These are phyloP conservation scores for Suillus decipiens DNA, from an alignment of 768 basidiomycete genomes.

Conservation along the genomic window DNA sequence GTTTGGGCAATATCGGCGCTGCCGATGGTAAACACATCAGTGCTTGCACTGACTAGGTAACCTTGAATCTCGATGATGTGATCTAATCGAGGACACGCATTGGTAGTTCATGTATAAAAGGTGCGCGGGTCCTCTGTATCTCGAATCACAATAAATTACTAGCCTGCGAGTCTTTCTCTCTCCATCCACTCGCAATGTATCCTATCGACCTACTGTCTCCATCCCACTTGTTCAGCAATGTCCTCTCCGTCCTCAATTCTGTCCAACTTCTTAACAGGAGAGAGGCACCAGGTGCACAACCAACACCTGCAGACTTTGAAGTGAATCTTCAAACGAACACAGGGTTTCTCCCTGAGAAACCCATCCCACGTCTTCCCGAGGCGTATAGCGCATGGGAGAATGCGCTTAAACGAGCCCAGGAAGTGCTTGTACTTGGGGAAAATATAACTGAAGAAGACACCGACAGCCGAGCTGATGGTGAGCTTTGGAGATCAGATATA, in stretches of 20 bases:
- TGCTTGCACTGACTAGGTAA: constrained; percentile 34
- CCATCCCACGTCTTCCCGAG: constrained; percentile 55
- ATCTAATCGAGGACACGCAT: constrained; percentile 29
- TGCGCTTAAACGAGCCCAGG: constrained; percentile 56
- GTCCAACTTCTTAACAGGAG: constrained; percentile 37
- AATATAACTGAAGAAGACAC: constrained; percentile 51
- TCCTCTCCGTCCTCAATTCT: constrained; percentile 48
- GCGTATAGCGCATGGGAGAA: constrained; percentile 72
- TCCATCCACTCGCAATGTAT: constrained; percentile 24
- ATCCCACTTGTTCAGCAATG: constrained; percentile 49
- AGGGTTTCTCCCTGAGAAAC: constrained; percentile 81
- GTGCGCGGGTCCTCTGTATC: constrained; percentile 1
- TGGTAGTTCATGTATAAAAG: constrained; percentile 36
- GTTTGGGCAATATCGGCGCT: constrained; percentile 23
- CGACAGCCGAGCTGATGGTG: constrained; percentile 53
- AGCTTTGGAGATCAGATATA: constrained; percentile 67
- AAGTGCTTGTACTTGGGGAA: constrained; percentile 56
- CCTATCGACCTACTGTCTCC: constrained; percentile 49
- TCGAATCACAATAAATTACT: constrained; percentile 11
- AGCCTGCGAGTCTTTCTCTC: constrained; percentile 10
- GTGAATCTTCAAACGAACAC: constrained; percentile 49
- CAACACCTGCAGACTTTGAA: constrained; percentile 51
- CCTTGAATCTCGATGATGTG: constrained; percentile 33
- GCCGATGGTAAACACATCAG: constrained; percentile 28
- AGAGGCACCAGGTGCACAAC: constrained; percentile 32